These are phyloP conservation scores for Mycosphaerella sp. DNA, from an alignment of 2,329 filamentous ascomycete genomes.

Conservation along the genomic window DNA sequence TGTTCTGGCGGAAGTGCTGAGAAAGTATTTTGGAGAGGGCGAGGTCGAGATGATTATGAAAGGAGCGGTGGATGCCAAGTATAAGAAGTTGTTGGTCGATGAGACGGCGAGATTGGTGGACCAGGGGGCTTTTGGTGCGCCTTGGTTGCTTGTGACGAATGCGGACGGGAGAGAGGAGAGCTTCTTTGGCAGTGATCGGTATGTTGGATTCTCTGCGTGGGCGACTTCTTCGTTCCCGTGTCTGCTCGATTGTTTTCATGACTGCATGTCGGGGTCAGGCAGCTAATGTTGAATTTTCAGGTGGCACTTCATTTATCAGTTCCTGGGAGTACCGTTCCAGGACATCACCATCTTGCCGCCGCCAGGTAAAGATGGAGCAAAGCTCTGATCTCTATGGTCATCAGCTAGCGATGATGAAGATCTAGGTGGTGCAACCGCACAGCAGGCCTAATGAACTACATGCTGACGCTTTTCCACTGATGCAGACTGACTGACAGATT, in stretches of 20 bases:
- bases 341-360: conserved; percentile 18
- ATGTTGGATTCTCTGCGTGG: not conserved
- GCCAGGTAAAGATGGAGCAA: conserved; percentile 2
- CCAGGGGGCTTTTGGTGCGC: conserved; percentile 66
- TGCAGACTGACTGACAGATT: no score
- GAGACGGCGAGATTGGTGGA: conserved; percentile 33
- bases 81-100: conserved; percentile 22
- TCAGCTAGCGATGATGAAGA: not conserved
- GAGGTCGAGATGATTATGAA: conserved; percentile 16
- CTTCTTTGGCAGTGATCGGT: conserved; percentile 67
- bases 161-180: conserved; percentile 53
- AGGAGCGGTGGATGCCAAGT: conserved; percentile 31
- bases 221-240: no score
- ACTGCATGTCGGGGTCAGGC: not conserved
- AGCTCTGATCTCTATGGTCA: conserved; percentile 2
- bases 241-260: not conserved
- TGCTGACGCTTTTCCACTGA: no score
- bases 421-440: not conserved
- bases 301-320: conserved; percentile 63
- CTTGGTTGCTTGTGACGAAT: conserved; percentile 66
- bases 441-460: not conserved
- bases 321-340: conserved; percentile 42
- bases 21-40: conserved; percentile 42
- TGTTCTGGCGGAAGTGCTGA: conserved; percentile 43
- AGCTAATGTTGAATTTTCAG: conserved; percentile 2